Base-by-base conservation (phyloP, 148 eudicot genomes). In the Drosera capensis region DNA sequence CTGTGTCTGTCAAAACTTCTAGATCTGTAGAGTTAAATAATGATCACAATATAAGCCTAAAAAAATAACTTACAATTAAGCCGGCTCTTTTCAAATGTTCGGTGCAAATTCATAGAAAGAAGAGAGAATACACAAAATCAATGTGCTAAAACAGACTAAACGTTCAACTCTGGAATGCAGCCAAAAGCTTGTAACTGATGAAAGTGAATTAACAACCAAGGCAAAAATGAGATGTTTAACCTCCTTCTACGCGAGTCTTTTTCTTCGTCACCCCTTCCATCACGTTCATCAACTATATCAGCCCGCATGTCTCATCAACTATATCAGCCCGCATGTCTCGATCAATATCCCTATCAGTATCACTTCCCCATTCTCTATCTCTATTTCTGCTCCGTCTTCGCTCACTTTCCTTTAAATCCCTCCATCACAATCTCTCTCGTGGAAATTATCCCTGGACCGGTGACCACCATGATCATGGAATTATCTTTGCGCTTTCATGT, bases 301-400 rank as follows among this genome's bases (percentile, higher is more conserved):
- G n/a, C n/a, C n/a, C n/a, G n/a, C n/a, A n/a, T n/a, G n/a, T n/a
- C 61, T 45, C 62, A 56, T 38, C 62, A 54, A 45, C 71, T 62
- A 69, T 71, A 43, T 52, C 55, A 52, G 59, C 20, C 57, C 71
- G 75, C 62, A 54, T 58, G 25, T 69, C 78, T 57, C 31, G 54
- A 51, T 62, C 54, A 55, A 41, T 46, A 25, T 66, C 67, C 12
- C 59, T 35, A 14, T 53, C 50, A 43, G 25, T 24, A 44, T 55
- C 71, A 63, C 64, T 54, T 49, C 71, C 74, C 62, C 56, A 47
- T 25, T 71, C 70, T 20, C 40, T 65, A 52, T 60, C 73, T 41
- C 30, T 64, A 46, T 63, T 55, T 60, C 83, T 62, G 37, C 55
- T 57, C 21, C 46, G 62, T 46, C 59, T 72, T 43, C 38, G 71